These are phyloP conservation scores for Lactarius trivialis DNA, from an alignment of 768 basidiomycete species.

Conservation along the genomic window DNA sequence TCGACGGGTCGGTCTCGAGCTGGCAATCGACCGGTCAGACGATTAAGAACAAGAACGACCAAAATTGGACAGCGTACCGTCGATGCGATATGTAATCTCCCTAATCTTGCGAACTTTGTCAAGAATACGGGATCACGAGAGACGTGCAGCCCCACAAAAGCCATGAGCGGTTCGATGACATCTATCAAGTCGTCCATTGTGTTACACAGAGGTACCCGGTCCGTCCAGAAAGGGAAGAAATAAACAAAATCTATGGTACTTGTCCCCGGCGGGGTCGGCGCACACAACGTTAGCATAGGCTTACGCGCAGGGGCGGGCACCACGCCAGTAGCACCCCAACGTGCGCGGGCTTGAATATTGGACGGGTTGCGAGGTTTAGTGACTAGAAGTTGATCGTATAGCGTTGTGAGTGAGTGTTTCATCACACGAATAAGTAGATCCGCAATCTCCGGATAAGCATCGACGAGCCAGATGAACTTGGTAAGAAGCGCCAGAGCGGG, in stretches of 20 bases:
- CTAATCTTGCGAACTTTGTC: slow-evolving; percentile 75
- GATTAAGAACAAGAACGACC: background rate
- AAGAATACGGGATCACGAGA: slow-evolving; percentile 73
- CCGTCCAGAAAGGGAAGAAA: slow-evolving; percentile 84
- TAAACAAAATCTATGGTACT: slow-evolving; percentile 72
- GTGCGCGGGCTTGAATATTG: slow-evolving; percentile 56
- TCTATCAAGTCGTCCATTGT: slow-evolving; percentile 62
- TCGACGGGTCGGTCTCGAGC: slow-evolving; percentile 49
- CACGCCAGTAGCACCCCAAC: slow-evolving; percentile 55
- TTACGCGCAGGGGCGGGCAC: slow-evolving; percentile 50
- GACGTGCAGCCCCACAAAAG: slow-evolving; percentile 73
- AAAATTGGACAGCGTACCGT: slow-evolving; percentile 36
- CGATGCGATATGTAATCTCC: slow-evolving; percentile 53
- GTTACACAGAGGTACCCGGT: slow-evolving; percentile 59
- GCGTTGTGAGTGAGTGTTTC: slow-evolving; percentile 56
- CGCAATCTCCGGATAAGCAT: slow-evolving; percentile 74
- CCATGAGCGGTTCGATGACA: slow-evolving; percentile 73
- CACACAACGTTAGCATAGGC: slow-evolving; percentile 61
- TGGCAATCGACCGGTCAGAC: slow-evolving; percentile 26
- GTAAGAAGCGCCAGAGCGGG: slow-evolving; percentile 74
- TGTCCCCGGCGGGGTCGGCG: slow-evolving; percentile 78
- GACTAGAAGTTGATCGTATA: slow-evolving; percentile 50
- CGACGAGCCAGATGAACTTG: slow-evolving; percentile 79
- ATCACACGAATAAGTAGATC: slow-evolving; percentile 79
- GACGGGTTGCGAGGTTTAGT: slow-evolving; percentile 55